Conservation (phyloP, 441 rosid genomes). For the Pelargonium cotyledonis region DNA sequence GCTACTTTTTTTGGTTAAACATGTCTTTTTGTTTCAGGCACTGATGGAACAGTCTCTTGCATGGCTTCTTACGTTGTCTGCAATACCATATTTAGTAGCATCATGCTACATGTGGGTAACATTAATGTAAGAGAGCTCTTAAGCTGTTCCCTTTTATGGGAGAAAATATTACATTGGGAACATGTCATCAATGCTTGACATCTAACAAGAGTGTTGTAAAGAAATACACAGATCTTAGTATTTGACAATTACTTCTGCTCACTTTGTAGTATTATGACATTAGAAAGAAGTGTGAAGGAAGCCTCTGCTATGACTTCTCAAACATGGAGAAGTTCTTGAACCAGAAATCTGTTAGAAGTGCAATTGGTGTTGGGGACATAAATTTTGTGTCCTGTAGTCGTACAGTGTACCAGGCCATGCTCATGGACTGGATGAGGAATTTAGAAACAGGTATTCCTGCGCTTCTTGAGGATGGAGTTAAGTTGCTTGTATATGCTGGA, state of each 20-base stretch:
- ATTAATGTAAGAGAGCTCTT: slow-evolving; percentile 50
- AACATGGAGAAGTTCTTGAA: slow-evolving; percentile 81
- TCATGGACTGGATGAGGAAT: slow-evolving; percentile 85
- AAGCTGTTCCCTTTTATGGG: not conserved
- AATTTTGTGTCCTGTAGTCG: slow-evolving; percentile 79
- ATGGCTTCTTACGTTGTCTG: slow-evolving; percentile 87
- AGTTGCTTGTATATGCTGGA: slow-evolving; percentile 84
- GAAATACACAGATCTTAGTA: not conserved
- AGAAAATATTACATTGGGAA: too few species aligned
- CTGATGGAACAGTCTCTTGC: slow-evolving; percentile 86
- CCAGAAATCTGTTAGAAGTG: slow-evolving; percentile 54
- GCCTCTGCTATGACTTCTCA: slow-evolving; percentile 90
- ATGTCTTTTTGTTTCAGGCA: slow-evolving; percentile 41
- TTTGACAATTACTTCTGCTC: slow-evolving; percentile 7
- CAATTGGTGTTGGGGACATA: slow-evolving; percentile 68
- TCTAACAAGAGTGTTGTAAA: not conserved
- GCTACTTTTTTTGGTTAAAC: slow-evolving; percentile 1
- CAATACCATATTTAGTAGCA: slow-evolving; percentile 63
- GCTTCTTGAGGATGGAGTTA: slow-evolving; percentile 83
- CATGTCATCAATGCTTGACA: not conserved
- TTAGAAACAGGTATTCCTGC: slow-evolving; percentile 82
- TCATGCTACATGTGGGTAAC: slow-evolving; percentile 51
- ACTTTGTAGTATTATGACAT: slow-evolving; percentile 76
- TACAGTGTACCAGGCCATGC: slow-evolving; percentile 72
- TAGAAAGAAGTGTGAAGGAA: slow-evolving; percentile 80